A percentile compares a stretch with the other conserved stretches of the same genome.
phyloP scores from a whole-genome alignment of 345 rosid species.

The Sonneratia caseolaris region DNA sequence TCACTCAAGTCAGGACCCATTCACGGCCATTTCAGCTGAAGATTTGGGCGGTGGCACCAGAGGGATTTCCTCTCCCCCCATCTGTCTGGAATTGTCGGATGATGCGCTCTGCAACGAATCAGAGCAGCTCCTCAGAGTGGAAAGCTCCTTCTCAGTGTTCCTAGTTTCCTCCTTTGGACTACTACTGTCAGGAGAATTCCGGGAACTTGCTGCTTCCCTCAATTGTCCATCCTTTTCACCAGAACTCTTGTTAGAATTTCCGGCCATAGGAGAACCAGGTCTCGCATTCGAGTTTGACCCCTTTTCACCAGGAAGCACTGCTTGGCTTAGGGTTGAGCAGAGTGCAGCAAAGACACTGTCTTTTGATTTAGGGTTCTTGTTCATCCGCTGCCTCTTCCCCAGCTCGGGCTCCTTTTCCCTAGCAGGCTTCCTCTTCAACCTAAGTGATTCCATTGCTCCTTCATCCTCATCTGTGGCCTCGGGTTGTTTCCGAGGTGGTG shows the following conservation, averaged over 20 bases:
- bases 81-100: slow-evolving; percentile 32
- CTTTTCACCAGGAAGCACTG: slow-evolving; percentile 67
- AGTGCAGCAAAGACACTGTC: slow-evolving; percentile 66
- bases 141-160: slow-evolving; percentile 35
- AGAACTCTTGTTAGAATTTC: slow-evolving; percentile 28
- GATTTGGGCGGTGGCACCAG: slow-evolving; percentile 52
- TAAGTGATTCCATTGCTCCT: slow-evolving; percentile 38
- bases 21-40: slow-evolving; percentile 86
- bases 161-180: slow-evolving; percentile 42
- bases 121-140: slow-evolving; percentile 41
- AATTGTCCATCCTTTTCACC: slow-evolving; percentile 15
- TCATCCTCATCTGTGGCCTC: slow-evolving; percentile 58
- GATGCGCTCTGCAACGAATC: slow-evolving; percentile 35
- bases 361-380: slow-evolving; percentile 47
- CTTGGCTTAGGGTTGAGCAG: slow-evolving; percentile 79
- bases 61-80: slow-evolving; percentile 52
- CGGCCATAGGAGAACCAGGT: slow-evolving; percentile 16
- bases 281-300: slow-evolving; percentile 16
- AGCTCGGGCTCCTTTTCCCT: slow-evolving; percentile 57
- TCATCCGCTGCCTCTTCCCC: slow-evolving; percentile 50
- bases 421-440: slow-evolving; percentile 58
- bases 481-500: slow-evolving; percentile 73
- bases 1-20: slow-evolving; percentile 46
- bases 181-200: slow-evolving; percentile 21
- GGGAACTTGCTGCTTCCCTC: slow-evolving; percentile 23